phyloP scores from a whole-genome alignment of 2,329 filamentous ascomycete genomes.

The Colletotrichum sp. region DNA sequence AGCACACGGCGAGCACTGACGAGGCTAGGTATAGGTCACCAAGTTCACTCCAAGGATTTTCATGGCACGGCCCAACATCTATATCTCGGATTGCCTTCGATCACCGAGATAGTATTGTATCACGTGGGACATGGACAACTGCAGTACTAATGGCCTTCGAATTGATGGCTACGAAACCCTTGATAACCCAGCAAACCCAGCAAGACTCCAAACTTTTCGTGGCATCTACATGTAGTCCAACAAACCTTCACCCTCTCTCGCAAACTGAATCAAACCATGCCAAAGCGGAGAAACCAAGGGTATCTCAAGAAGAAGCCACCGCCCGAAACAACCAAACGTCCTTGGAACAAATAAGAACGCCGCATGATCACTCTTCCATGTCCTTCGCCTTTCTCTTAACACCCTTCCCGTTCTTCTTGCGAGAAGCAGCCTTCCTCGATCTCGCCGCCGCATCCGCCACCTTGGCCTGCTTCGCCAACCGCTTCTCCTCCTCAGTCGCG shows the following conservation, averaged over 20 bases:
- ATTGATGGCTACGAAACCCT: background rate
- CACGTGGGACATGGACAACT: too few relatives aligned
- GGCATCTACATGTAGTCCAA: background rate
- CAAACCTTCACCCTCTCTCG: rapidly evolving
- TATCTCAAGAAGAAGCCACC: background rate
- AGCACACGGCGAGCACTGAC: background rate
- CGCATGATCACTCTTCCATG: background rate
- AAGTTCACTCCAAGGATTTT: too few relatives aligned
- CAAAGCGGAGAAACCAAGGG: background rate
- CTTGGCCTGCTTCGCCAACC: background rate
- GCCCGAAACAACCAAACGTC: background rate
- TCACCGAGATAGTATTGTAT: background rate
- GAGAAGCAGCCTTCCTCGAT: background rate
- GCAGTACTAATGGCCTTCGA: background rate
- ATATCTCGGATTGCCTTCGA: background rate
- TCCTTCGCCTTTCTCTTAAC: background rate
- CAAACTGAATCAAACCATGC: too few relatives aligned
- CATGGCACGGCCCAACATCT: too few relatives aligned
- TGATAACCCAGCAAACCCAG: background rate
- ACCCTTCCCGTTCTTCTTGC: background rate
- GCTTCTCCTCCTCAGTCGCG: background rate
- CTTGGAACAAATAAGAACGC: background rate
- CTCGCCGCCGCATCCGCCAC: background rate
- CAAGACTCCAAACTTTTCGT: background rate
- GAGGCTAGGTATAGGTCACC: too few relatives aligned